Conservation (phyloP, 352 stramenopile species). For the Phytophthora brassicae region DNA sequence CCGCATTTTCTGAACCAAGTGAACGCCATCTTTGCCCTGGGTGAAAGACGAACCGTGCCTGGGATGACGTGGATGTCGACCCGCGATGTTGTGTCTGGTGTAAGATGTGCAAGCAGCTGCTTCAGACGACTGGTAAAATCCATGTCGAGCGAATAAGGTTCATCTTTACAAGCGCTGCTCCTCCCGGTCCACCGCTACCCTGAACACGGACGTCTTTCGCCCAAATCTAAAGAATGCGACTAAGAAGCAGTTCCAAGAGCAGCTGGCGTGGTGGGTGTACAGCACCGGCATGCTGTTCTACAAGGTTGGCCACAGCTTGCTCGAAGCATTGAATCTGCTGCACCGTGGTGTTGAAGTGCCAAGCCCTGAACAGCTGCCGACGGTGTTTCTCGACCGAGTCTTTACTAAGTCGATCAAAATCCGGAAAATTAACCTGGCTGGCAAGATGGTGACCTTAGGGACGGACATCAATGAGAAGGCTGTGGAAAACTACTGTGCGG, state of each 20-base stretch:
- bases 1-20: no score
- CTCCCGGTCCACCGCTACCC: no score
- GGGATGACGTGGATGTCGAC: no score
- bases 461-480: conserved; percentile 1
- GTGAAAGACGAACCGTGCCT: no score
- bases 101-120: background rate
- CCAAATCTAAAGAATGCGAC: no score
- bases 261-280: conserved; percentile 11
- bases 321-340: background rate
- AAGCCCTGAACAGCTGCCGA: background rate
- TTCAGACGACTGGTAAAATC: background rate
- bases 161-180: background rate
- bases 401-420: background rate
- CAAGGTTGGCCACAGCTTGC: conserved; percentile 1
- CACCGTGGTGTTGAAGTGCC: background rate
- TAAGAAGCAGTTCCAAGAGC: conserved; percentile 1
- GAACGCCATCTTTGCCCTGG: no score
- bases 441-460: background rate
- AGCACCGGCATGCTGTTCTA: conserved; percentile 9
- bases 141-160: background rate
- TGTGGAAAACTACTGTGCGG: no score
- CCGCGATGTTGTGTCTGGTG: no score
- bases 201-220: background rate
- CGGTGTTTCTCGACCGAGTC: background rate
- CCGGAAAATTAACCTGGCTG: background rate